phyloP scores from a whole-genome alignment of 2,329 filamentous ascomycete species.

The Didymella sp. region DNA sequence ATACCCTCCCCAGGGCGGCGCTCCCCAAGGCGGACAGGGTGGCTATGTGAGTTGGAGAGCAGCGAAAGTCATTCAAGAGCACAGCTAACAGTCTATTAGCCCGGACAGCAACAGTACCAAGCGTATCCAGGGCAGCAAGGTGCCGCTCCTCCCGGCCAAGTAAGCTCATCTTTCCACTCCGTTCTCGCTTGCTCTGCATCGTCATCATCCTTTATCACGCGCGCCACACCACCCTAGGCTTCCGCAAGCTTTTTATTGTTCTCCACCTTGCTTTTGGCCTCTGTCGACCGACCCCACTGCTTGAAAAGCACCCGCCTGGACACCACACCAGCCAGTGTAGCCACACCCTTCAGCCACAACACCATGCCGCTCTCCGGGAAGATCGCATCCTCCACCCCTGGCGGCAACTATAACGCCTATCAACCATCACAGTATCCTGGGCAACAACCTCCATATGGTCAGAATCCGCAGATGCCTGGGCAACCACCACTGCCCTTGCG shows the following conservation, averaged over 20 bases:
- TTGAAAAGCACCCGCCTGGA: conserved; percentile 24
- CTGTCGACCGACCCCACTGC: conserved; percentile 27
- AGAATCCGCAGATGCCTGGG: conserved; percentile 27
- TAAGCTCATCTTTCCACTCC: conserved; percentile 32
- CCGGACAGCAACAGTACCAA: conserved; percentile 61
- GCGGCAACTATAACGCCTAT: conserved; percentile 38
- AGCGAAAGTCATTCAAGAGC: conserved; percentile 17
- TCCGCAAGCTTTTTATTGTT: conserved; percentile 24
- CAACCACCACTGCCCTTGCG: conserved; percentile 43
- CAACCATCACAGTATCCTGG: conserved; percentile 33
- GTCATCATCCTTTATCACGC: conserved; percentile 37
- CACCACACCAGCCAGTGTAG: conserved; percentile 20
- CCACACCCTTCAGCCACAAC: conserved; percentile 25
- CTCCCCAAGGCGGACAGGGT: conserved; percentile 40
- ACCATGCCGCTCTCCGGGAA: conserved; percentile 39
- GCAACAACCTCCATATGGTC: conserved; percentile 38
- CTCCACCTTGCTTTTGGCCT: conserved; percentile 40
- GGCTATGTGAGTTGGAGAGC: conserved; percentile 60
- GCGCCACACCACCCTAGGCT: conserved; percentile 30
- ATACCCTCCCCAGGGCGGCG: conserved; percentile 45
- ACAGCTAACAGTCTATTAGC: conserved; percentile 47
- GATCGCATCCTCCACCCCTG: conserved; percentile 30
- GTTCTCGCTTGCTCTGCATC: conserved; percentile 42
- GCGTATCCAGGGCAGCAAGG: conserved; percentile 63
- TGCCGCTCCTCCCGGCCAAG: conserved; percentile 49